Evolutionary conservation across 1,284 basidiomycete species (phyloP), one percentile per base, ranked within the genome.

Genomic region (Fereydounia khargensis): DNA sequence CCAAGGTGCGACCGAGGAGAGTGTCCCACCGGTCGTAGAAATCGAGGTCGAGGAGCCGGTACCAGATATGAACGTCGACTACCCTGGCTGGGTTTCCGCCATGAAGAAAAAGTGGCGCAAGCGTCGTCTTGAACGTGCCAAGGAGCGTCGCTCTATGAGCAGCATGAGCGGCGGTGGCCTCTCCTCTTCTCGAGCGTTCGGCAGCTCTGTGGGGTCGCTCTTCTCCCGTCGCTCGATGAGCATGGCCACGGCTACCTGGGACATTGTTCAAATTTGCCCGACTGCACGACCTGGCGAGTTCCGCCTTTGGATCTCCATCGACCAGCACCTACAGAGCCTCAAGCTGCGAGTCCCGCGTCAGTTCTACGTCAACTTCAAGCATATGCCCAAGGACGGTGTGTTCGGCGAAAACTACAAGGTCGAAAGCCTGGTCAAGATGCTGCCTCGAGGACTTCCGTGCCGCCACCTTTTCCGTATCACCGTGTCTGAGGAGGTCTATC

Each of bases 331-430:
- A 34, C 83, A 88, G 24, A 81, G 85, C 11, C 81, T 95, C 24
- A 85, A 87, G 8, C 79, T 98, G 16, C 85, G 88, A 3, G 86
- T 99, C 31, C 87, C 89, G 0, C 84, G 92, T 39, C 85, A 91
- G 69, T 94, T 97, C 75, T 98, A 95, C 74, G 81, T 98, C 52
- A 91, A 95, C 73, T 81, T 95, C 58, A 87, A 92, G 72, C 81
- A 80, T 2, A 76, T 80, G 2, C 84, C 86, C 0, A 80, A 80
- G 32, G 77, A 80, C 4, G 81, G 80, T 4, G 79, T 86, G 6
- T 94, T 95, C 77, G 78, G 81, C 1, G 39, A 48, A 20, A 79
- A 82, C 52, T 96, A 95, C 74, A 74, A 82, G 10, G 82, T 81
- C 50, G 86, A 89, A 58, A 84, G 86, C 48, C 86, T 94, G 4